Evolutionary conservation across 208 protist genomes (phyloP).

Genomic region (Borovskyia barvae): DNA sequence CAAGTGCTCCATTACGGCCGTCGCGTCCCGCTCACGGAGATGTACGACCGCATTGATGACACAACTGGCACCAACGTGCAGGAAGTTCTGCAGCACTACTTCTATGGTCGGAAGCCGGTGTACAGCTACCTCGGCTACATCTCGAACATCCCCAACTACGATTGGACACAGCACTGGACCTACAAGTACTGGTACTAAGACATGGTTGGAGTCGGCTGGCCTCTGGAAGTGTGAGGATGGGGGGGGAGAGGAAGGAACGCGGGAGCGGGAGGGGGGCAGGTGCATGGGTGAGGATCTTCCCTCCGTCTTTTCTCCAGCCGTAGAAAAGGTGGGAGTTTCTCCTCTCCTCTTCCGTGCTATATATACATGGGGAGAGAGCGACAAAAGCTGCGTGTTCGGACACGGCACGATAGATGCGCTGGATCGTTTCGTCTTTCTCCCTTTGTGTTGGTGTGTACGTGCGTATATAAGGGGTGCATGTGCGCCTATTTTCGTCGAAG

Average conservation of each 20-base stretch:
- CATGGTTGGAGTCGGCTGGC: no score
- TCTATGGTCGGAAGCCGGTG: slow-evolving; percentile 86
- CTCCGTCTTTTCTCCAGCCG: not conserved
- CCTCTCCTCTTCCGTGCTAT: no score
- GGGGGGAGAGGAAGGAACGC: not conserved
- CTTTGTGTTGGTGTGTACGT: no score
- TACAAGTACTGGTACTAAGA: slow-evolving; percentile 92
- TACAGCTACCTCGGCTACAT: slow-evolving; percentile 88
- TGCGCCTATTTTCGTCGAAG: no score
- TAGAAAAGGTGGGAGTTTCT: not conserved
- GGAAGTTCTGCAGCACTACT: slow-evolving; percentile 91
- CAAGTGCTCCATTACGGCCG: slow-evolving; percentile 86
- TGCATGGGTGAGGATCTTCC: not conserved
- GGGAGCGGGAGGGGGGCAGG: not conserved
- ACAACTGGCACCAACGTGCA: slow-evolving; percentile 82
- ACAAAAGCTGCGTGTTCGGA: no score
- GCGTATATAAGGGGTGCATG: no score
- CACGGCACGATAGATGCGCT: no score
- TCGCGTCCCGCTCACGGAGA: slow-evolving; percentile 84
- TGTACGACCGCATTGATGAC: slow-evolving; percentile 92
- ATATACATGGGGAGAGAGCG: no score
- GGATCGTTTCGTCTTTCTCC: no score
- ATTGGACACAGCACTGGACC: slow-evolving; percentile 87
- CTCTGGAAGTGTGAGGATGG: not conserved
- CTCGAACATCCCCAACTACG: slow-evolving; percentile 80